These are phyloP conservation scores for Xerocomus potaroensis DNA, from an alignment of 768 basidiomycete species.

Conservation along the genomic window DNA sequence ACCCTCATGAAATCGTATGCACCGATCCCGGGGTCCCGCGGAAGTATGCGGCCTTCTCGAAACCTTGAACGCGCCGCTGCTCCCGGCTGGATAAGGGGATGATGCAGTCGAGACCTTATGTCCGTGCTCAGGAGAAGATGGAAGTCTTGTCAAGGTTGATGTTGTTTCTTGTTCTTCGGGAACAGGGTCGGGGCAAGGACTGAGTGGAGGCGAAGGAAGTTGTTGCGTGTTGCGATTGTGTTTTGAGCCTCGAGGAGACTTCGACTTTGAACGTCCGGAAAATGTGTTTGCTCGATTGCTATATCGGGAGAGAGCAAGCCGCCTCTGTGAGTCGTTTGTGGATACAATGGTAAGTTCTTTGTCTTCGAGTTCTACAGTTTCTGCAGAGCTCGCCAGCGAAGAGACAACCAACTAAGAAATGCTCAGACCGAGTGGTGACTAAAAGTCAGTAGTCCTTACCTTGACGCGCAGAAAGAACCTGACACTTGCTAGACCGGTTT, in stretches of 20 bases:
- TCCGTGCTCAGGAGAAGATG: conserved; percentile 15
- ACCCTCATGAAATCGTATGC: conserved; percentile 10
- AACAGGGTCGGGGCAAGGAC: conserved; percentile 15
- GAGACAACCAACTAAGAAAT: conserved; percentile 43
- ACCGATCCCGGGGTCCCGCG: conserved; percentile 63
- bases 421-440: conserved; percentile 12
- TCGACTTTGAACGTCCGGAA: conserved; percentile 47
- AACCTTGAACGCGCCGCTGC: conserved; percentile 27
- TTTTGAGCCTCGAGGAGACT: conserved; percentile 48
- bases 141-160: conserved; percentile 1
- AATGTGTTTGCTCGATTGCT: conserved; percentile 35
- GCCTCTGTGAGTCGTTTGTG: conserved; percentile 66
- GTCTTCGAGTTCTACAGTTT: conserved; percentile 66
- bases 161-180: conserved; percentile 8
- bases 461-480: conserved; percentile 70
- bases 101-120: conserved; percentile 30
- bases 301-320: conserved; percentile 58
- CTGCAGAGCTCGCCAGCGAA: conserved; percentile 43
- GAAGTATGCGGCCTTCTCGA: conserved; percentile 66
- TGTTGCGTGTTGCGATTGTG: conserved; percentile 28
- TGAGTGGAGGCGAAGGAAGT: conserved; percentile 40
- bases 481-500: conserved; percentile 58
- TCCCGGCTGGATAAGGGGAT: conserved; percentile 27
- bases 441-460: conserved; percentile 36
- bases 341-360: conserved; percentile 63